phyloP scores from a whole-genome alignment of 2,329 filamentous ascomycete genomes.

The Talaromyces sp. region DNA sequence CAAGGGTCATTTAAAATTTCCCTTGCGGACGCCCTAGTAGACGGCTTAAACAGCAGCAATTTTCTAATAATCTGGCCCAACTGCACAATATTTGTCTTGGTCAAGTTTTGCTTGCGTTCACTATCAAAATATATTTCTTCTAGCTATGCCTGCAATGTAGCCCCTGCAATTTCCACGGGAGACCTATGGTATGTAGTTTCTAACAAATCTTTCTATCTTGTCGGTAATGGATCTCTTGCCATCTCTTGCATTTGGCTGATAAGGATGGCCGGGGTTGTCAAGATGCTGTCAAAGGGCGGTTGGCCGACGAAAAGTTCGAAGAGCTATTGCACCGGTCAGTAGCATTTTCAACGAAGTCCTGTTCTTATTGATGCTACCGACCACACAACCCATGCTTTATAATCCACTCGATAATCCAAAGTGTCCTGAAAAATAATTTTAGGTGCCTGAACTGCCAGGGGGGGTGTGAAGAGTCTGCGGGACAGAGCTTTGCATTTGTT shows the following conservation, averaged over 20 bases:
- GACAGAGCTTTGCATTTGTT: slow-evolving; percentile 1
- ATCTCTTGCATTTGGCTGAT: slow-evolving; percentile 32
- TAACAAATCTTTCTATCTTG: slow-evolving; percentile 27
- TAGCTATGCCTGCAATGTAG: slow-evolving; percentile 30
- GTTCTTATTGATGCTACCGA: slow-evolving; percentile 16
- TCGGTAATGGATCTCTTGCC: slow-evolving; percentile 26
- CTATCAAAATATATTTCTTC: slow-evolving; percentile 34
- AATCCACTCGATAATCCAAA: slow-evolving; percentile 32
- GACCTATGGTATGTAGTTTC: slow-evolving; percentile 17
- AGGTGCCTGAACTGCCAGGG: slow-evolving; percentile 28
- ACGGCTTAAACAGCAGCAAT: slow-evolving; percentile 21
- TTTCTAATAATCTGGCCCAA: slow-evolving; percentile 18
- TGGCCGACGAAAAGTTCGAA: slow-evolving; percentile 36
- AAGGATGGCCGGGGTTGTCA: slow-evolving; percentile 27
- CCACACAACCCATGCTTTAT: slow-evolving; percentile 34
- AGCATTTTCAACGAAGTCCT: slow-evolving; percentile 2
- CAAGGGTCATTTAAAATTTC: slow-evolving; percentile 21
- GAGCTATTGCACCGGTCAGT: slow-evolving; percentile 20
- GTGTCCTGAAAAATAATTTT: slow-evolving; percentile 33
- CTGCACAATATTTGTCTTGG: slow-evolving; percentile 19
- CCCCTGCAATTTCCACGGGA: slow-evolving; percentile 12
- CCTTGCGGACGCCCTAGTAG: slow-evolving; percentile 19
- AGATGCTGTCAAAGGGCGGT: slow-evolving; percentile 32
- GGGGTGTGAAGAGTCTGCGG: slow-evolving; percentile 17
- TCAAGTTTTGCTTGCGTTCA: slow-evolving; percentile 17